Evolutionary conservation across 306 rosid species (phyloP), one percentile per base, ranked within the genome.

Genomic region (Sesbania bispinosa): DNA sequence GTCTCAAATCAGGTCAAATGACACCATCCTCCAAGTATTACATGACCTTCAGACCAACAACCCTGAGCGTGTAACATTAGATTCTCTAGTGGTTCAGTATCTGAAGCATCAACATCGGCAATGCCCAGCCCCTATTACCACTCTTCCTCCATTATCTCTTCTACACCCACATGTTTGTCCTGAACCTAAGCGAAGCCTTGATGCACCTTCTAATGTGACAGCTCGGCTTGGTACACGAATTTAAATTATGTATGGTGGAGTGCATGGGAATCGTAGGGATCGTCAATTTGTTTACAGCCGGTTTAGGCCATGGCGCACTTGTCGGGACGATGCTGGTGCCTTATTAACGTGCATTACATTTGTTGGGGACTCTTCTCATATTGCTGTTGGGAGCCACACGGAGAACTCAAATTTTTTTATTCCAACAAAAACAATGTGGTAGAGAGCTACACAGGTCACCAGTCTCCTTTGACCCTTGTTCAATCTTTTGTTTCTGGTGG

Each of bases 71-170:
- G 69, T 89, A 62, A 86, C 97, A 64, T 79, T 95, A 23, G 97
- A 95, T 76, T 85, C 96, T 53, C 78, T 95, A 55, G 99, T 95
- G 67, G 84, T 88, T 76, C 99, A 95, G 84, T 95, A 91, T 84
- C 78, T 95, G 68, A 95, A 91, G 85, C 97, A 95, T 83, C 99
- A 95, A 84, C 99, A 95, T 80, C 99, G 97, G 43, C 99, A 95
- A 76, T 95, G 99, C 64, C 89, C 99, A 13, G 96, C 99, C 8
- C 99, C 99, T 26, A 95, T 95, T 71, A 95, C 99, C 33, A 95
- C 99, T 21, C 99, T 95, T 62, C 99, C 99, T 26, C 99, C 99
- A 6, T 81, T 95, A 29, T 95, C 99, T 78, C 90, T 95, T 36
- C 64, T 95, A 27, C 92, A 92, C 45, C 96, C 93, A 2, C 99